phyloP scores from a whole-genome alignment of 148 eudicot genomes.

The Dianthus caryophyllus region DNA sequence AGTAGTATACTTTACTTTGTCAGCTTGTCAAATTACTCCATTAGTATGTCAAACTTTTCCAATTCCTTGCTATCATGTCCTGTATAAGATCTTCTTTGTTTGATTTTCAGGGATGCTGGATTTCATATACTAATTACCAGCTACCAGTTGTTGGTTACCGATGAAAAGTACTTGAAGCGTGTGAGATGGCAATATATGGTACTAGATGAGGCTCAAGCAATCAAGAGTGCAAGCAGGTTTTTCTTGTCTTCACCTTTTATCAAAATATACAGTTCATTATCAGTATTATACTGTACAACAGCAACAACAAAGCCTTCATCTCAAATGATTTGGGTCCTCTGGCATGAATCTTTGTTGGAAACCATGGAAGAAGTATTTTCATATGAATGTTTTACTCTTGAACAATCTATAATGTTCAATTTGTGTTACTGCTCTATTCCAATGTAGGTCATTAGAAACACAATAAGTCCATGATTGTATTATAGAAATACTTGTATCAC shows the following conservation, averaged over 20 bases:
- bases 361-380: too few species aligned
- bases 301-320: too few species aligned
- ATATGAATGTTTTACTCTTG: too few species aligned
- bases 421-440: too few species aligned
- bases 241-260: conserved; percentile 18
- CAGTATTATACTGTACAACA: not conserved
- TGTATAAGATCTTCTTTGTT: conserved; percentile 13
- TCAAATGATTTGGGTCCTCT: too few species aligned
- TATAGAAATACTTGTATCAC: not conserved
- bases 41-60: not conserved
- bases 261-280: not conserved
- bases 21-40: not conserved
- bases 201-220: conserved; percentile 97
- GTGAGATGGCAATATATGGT: conserved; percentile 99
- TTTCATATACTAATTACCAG: conserved; percentile 98
- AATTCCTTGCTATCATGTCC: not conserved
- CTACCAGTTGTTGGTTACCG: conserved; percentile 87
- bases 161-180: conserved; percentile 91
- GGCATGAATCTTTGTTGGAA: too few species aligned
- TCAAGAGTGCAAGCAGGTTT: conserved; percentile 89
- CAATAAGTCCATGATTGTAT: not conserved
- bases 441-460: not conserved
- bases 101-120: conserved; percentile 67
- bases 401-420: too few species aligned
- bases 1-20: not conserved